Evolutionary conservation across 2,329 filamentous ascomycete genomes (phyloP).

Genomic region (Alternaria sp.): DNA sequence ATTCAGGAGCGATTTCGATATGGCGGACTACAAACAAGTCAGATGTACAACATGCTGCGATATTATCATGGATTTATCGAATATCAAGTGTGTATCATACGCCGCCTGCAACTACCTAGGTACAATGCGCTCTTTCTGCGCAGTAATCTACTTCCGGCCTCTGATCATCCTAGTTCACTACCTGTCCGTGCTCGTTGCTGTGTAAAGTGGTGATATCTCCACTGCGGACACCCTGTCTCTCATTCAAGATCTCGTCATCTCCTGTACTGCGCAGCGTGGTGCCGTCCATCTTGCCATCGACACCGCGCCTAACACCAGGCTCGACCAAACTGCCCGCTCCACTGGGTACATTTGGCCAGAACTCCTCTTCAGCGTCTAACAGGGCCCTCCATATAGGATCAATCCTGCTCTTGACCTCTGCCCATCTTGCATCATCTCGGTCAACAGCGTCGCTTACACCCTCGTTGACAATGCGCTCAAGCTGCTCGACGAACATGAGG

Average conservation of each 20-base stretch:
- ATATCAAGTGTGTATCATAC: neutral
- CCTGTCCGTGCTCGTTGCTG: neutral
- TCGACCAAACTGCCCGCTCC: conserved; percentile 5
- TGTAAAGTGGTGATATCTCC: neutral
- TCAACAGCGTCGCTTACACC: conserved; percentile 30
- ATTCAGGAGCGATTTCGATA: neutral
- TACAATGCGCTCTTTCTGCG: neutral
- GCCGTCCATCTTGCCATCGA: conserved; percentile 12
- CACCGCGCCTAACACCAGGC: conserved; percentile 3
- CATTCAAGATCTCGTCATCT: neutral
- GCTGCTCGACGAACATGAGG: conserved; percentile 62
- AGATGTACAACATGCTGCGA: neutral
- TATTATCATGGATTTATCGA: neutral
- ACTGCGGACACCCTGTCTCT: conserved; percentile 1
- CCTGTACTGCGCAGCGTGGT: conserved; percentile 9
- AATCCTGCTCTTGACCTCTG: conserved; percentile 29
- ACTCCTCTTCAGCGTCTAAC: conserved; percentile 43
- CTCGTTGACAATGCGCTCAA: conserved; percentile 63
- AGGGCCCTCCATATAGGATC: conserved; percentile 34
- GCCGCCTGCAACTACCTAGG: neutral
- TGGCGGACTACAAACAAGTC: neutral
- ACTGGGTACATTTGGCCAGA: conserved; percentile 37
- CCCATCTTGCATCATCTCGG: conserved; percentile 26
- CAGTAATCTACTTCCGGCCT: neutral
- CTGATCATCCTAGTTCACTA: neutral